Evolutionary conservation across 768 basidiomycete genomes (phyloP).

Genomic region (Suillus subaureus): DNA sequence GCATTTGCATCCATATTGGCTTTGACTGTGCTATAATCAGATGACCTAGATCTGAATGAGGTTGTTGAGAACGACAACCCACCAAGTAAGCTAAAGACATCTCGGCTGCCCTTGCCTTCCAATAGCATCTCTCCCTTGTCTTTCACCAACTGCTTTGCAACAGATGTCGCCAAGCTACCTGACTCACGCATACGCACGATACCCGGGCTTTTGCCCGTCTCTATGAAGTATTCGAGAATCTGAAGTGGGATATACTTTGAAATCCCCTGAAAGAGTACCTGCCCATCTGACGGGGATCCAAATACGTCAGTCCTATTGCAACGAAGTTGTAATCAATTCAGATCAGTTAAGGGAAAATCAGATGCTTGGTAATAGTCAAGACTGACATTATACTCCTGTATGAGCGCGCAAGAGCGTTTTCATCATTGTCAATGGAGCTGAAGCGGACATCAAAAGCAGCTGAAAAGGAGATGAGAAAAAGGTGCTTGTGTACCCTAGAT

Average conservation of each 20-base stretch:
- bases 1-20: conserved; percentile 31
- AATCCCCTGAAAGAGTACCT: conserved; percentile 35
- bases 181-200: conserved; percentile 9
- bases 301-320: conserved; percentile 11
- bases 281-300: conserved; percentile 12
- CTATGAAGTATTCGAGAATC: conserved; percentile 37
- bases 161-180: not conserved
- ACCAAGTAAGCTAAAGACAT: conserved; percentile 41
- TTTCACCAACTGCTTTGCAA: conserved; percentile 14
- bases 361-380: not conserved
- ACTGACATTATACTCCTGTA: conserved; percentile 11
- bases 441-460: conserved; percentile 57
- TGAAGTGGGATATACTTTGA: conserved; percentile 31
- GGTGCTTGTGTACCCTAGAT: not conserved
- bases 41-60: not conserved
- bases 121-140: conserved; percentile 18
- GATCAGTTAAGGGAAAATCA: not conserved
- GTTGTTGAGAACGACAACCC: conserved; percentile 3
- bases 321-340: not conserved
- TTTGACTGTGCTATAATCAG: conserved; percentile 20
- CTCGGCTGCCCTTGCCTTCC: conserved; percentile 6
- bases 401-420: conserved; percentile 6
- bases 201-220: conserved; percentile 23
- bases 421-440: conserved; percentile 33
- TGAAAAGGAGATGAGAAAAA: conserved; percentile 4